Percentiles rank a stretch among this genome's conserved stretches.
Conservation (phyloP, 257 asterid genomes). For the Solanum microdontum region DNA sequence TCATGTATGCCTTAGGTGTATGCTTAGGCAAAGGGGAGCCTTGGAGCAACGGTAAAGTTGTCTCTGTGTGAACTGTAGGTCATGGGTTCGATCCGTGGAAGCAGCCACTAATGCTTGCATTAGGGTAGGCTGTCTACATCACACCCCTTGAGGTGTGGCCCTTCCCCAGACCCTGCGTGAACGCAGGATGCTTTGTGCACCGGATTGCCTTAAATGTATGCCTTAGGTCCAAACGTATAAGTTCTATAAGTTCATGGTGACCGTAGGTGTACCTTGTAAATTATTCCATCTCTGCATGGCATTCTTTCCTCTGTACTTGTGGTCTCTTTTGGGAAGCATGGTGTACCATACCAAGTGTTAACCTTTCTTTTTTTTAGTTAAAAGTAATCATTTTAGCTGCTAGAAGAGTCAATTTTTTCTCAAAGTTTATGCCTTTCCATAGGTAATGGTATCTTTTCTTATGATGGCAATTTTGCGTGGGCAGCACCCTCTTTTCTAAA, state of each 20-base stretch:
- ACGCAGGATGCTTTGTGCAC: not conserved
- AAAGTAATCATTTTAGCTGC: not conserved
- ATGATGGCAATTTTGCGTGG: not conserved
- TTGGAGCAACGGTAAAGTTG: not conserved
- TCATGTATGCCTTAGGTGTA: not conserved
- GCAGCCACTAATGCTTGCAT: not conserved
- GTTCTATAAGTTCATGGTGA: not conserved
- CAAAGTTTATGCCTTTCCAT: not conserved
- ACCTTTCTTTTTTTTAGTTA: not conserved
- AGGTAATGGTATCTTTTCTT: not conserved
- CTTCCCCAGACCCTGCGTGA: not conserved
- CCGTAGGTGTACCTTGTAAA: not conserved
- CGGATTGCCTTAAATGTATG: not conserved
- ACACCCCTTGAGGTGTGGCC: not conserved
- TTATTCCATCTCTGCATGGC: not conserved
- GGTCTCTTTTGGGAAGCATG: not conserved
- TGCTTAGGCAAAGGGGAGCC: not conserved
- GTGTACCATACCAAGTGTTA: not conserved
- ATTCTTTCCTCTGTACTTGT: not conserved
- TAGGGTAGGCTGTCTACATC: not conserved
- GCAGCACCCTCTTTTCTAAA: not conserved
- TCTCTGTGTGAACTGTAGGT: not conserved
- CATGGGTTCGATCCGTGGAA: not conserved
- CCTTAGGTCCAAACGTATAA: not conserved
- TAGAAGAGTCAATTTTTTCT: not conserved